These are phyloP conservation scores for Eucalyptus microcorys DNA, from an alignment of 345 rosid genomes.

Conservation along the genomic window DNA sequence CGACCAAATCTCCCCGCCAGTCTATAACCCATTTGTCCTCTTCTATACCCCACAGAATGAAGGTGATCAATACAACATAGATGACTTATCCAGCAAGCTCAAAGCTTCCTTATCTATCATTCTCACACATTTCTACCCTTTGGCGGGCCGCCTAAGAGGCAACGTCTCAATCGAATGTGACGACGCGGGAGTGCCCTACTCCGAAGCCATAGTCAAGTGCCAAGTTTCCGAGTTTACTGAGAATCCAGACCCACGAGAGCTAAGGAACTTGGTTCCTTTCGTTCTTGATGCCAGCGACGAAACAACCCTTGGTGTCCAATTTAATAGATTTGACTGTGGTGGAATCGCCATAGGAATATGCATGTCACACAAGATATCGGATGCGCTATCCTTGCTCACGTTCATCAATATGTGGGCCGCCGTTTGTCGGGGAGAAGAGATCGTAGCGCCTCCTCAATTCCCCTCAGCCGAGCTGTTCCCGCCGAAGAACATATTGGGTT, in stretches of 20 bases:
- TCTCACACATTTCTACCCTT: constrained; percentile 29
- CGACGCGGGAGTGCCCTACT: constrained; percentile 22
- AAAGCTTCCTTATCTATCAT: constrained; percentile 27
- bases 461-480: constrained; percentile 15
- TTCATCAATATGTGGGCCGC: constrained; percentile 19
- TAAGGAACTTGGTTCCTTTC: constrained; percentile 4
- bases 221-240: constrained; percentile 4
- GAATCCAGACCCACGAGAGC: constrained; percentile 5
- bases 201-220: constrained; percentile 11
- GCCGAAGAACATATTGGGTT: background rate
- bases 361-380: constrained; percentile 15
- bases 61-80: background rate
- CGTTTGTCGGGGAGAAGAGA: constrained; percentile 1
- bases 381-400: constrained; percentile 1
- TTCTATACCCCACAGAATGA: constrained; percentile 4
- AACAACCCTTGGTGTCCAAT: constrained; percentile 5
- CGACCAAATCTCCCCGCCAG: constrained; percentile 17
- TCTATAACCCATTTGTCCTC: constrained; percentile 8
- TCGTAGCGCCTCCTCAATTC: background rate
- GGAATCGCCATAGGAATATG: constrained; percentile 13
- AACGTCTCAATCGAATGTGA: constrained; percentile 16
- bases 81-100: background rate
- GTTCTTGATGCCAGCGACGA: background rate
- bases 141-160: constrained; percentile 30
- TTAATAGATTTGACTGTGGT: constrained; percentile 12